Evolutionary conservation across 768 basidiomycete genomes (phyloP), one percentile per base, ranked within the genome.

Genomic region (Amanita rimosa): DNA sequence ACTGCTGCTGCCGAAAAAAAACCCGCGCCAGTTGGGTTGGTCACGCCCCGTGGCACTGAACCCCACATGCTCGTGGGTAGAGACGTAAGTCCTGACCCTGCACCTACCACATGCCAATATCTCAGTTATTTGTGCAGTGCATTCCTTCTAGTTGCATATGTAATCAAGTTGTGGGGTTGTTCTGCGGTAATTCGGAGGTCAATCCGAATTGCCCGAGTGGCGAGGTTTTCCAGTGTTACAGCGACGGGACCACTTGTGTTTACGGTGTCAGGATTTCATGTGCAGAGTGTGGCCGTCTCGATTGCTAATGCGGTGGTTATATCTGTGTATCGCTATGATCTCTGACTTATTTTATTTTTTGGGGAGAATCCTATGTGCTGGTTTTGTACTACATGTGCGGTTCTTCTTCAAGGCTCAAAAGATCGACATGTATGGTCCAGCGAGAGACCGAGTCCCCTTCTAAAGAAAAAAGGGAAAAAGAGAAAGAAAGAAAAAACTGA

Each of bases 141-240:
- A 16, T 6, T 1, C 39, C 48, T 9, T 49, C 48, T 26, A 1
- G 2, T 2, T 49, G 48, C 29, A 4, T 21, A 0, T 49, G 48
- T 21, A 49, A 49, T 19, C 0, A 7, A 0, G 10, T 21, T 19
- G 39, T 44, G 21, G 58, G 58, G 5, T 37, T 49, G 19, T 57
- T 57, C 42, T 59, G 58, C 21, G 58, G 55, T 27, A 54, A 50
- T 24, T 44, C 52, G 37, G 50, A 33, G 4, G 50, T 57, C 44
- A 55, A 53, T 49, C 49, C 53, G 17, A 37, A 49, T 39, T 58
- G 57, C 42, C 38, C 48, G 29, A 53, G 49, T 44, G 55, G 51
- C 3, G 44, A 58, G 13, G 57, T 57, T 13, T 58, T 55, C 36
- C 39, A 57, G 45, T 58, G 57, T 46, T 51, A 48, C 43, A 14